Evolutionary conservation across 305 asterid species (phyloP).

Genomic region (Fraxinus platypoda): DNA sequence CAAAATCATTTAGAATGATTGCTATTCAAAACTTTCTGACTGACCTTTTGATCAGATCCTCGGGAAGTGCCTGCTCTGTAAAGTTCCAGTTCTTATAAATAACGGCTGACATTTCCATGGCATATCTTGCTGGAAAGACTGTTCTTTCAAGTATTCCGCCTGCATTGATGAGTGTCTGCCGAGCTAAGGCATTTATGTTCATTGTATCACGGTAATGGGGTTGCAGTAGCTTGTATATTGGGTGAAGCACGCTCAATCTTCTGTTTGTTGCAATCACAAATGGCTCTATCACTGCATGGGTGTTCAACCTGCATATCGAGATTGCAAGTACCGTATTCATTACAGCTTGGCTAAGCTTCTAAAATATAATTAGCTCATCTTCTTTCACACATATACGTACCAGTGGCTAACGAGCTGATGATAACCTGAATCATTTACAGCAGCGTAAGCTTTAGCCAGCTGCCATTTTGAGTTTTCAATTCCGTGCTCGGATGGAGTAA

Average conservation of each 20-base stretch:
- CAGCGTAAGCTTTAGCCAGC: conserved; percentile 69
- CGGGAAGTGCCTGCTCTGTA: conserved; percentile 63
- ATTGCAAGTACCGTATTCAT: conserved; percentile 10
- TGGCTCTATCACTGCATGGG: conserved; percentile 82
- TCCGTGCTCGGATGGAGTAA: conserved; percentile 55
- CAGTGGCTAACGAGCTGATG: conserved; percentile 81
- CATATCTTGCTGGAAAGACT: conserved; percentile 53
- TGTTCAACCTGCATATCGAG: conserved; percentile 44
- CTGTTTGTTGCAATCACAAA: conserved; percentile 67
- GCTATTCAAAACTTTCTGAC: background rate
- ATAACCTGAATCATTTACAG: conserved; percentile 65
- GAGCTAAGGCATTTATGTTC: conserved; percentile 71
- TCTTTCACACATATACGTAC: conserved; percentile 15
- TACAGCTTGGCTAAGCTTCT: background rate
- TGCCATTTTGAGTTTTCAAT: conserved; percentile 60
- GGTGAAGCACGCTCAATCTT: conserved; percentile 67
- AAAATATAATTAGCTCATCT: background rate
- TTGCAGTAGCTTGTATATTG: conserved; percentile 61
- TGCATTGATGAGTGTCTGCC: conserved; percentile 61
- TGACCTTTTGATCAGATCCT: conserved; percentile 62
- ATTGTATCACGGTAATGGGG: conserved; percentile 83
- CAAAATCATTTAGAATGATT: background rate
- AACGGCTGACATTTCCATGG: conserved; percentile 62
- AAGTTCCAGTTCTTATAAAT: conserved; percentile 60
- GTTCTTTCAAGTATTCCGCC: conserved; percentile 66